Evolutionary conservation across 208 protist genomes (phyloP).

Genomic region (Phytomonas francai): DNA sequence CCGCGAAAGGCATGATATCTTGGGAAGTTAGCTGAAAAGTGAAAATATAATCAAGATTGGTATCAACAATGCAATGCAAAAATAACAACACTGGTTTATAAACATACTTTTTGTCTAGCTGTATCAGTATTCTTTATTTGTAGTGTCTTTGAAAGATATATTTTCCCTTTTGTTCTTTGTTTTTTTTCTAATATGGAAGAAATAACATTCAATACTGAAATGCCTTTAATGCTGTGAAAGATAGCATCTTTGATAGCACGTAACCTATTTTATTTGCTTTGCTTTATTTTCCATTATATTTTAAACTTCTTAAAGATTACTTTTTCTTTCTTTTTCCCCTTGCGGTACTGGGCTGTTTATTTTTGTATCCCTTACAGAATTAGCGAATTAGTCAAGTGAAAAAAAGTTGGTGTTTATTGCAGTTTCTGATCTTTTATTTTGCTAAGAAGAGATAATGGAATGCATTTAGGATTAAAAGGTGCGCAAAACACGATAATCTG

Average conservation of each 20-base stretch:
- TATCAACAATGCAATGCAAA: neutral
- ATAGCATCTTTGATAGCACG: neutral
- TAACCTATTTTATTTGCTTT: conserved; percentile 9
- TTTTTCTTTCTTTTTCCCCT: conserved; percentile 2
- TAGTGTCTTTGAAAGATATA: no score
- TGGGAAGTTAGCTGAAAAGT: no score
- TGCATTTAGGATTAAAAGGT: neutral
- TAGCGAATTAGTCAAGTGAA: neutral
- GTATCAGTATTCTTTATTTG: no score
- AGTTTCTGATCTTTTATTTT: conserved; percentile 2
- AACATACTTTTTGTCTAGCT: neutral
- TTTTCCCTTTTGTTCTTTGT: no score
- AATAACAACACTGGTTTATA: neutral
- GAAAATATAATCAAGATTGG: no score
- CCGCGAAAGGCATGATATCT: no score
- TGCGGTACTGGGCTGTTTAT: conserved; percentile 3
- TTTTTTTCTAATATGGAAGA: no score
- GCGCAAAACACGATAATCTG: conserved; percentile 1
- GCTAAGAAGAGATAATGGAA: conserved; percentile 3
- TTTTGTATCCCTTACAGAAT: conserved; percentile 2
- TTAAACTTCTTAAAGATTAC: conserved; percentile 8
- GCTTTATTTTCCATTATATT: neutral
- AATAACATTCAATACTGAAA: no score
- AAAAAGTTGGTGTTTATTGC: neutral
- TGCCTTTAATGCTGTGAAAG: no score